Conservation (phyloP, 805 yeast species). For the Candida patagonica region DNA sequence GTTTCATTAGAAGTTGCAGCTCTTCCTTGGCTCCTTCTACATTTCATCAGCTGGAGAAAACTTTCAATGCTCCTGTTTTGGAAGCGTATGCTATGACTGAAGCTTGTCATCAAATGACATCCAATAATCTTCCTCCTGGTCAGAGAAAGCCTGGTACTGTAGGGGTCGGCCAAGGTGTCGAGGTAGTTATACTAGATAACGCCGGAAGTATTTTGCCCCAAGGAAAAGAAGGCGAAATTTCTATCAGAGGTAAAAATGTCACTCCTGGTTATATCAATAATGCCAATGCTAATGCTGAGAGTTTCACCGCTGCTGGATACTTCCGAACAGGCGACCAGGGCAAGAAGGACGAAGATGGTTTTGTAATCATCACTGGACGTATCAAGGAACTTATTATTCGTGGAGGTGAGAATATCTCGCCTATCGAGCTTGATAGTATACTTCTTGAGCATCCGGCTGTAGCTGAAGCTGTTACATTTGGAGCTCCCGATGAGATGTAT, state of each 20-base stretch:
- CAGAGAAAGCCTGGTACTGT: slow-evolving; percentile 62
- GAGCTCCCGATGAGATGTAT: slow-evolving; percentile 55
- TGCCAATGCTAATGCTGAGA: slow-evolving; percentile 57
- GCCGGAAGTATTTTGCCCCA: slow-evolving; percentile 37
- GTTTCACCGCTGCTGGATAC: slow-evolving; percentile 50
- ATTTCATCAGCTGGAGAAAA: slow-evolving; percentile 45
- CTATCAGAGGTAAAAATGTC: slow-evolving; percentile 57
- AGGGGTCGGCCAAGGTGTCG: slow-evolving; percentile 64
- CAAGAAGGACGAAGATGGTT: slow-evolving; percentile 47
- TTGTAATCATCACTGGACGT: slow-evolving; percentile 56
- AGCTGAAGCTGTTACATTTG: slow-evolving; percentile 62
- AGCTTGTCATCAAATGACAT: slow-evolving; percentile 73
- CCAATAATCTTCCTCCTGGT: slow-evolving; percentile 59
- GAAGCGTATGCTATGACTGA: slow-evolving; percentile 81
- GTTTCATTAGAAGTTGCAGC: slow-evolving; percentile 67
- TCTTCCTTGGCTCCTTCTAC: slow-evolving; percentile 61
- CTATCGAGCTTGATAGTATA: slow-evolving; percentile 57
- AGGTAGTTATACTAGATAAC: slow-evolving; percentile 47
- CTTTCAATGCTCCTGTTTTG: slow-evolving; percentile 56
- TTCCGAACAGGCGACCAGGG: slow-evolving; percentile 82
- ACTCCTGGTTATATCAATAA: slow-evolving; percentile 67
- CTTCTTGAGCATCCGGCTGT: slow-evolving; percentile 54
- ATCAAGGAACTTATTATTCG: slow-evolving; percentile 66
- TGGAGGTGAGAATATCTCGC: slow-evolving; percentile 73
- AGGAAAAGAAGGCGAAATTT: slow-evolving; percentile 61